These are phyloP conservation scores for Coniosporium tulheliwenetii DNA, from an alignment of 2,329 filamentous ascomycete genomes.

Conservation along the genomic window DNA sequence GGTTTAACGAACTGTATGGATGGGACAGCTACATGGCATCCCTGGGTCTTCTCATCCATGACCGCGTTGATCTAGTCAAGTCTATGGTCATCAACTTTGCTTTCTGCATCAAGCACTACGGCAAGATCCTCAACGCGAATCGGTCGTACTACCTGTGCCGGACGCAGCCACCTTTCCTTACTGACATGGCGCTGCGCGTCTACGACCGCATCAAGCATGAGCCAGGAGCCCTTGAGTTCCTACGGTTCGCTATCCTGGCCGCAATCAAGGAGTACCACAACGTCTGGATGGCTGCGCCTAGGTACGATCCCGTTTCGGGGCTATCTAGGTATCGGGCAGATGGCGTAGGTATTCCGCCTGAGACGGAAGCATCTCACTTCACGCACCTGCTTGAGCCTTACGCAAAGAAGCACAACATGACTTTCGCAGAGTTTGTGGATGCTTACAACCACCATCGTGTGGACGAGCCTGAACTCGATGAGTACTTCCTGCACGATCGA, in stretches of 20 bases:
- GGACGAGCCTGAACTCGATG: slow-evolving; percentile 73
- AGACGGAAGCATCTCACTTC: slow-evolving; percentile 81
- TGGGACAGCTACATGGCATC: slow-evolving; percentile 99
- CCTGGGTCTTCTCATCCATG: slow-evolving; percentile 71
- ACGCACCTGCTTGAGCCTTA: slow-evolving; percentile 70
- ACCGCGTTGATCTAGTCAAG: slow-evolving; percentile 76
- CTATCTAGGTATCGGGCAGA: slow-evolving; percentile 74
- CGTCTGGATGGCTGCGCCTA: slow-evolving; percentile 62
- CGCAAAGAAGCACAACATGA: slow-evolving; percentile 67
- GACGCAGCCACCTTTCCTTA: slow-evolving; percentile 91
- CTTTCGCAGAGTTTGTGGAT: slow-evolving; percentile 68
- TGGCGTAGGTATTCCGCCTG: slow-evolving; percentile 73
- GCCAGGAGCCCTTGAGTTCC: slow-evolving; percentile 63
- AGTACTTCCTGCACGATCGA: slow-evolving; percentile 92
- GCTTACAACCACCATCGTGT: slow-evolving; percentile 73
- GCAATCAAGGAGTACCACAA: slow-evolving; percentile 95
- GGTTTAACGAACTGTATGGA: slow-evolving; percentile 96
- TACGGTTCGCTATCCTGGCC: slow-evolving; percentile 64
- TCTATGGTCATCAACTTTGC: slow-evolving; percentile 93
- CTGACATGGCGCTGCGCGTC: slow-evolving; percentile 88
- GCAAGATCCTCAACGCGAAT: slow-evolving; percentile 95
- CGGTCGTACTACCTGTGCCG: slow-evolving; percentile 88
- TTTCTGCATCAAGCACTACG: slow-evolving; percentile 96
- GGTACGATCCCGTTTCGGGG: slow-evolving; percentile 61
- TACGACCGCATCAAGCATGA: slow-evolving; percentile 89